Evolutionary conservation across 768 basidiomycete species (phyloP), one percentile per base, ranked within the genome.

Genomic region (Amanita phalloides): DNA sequence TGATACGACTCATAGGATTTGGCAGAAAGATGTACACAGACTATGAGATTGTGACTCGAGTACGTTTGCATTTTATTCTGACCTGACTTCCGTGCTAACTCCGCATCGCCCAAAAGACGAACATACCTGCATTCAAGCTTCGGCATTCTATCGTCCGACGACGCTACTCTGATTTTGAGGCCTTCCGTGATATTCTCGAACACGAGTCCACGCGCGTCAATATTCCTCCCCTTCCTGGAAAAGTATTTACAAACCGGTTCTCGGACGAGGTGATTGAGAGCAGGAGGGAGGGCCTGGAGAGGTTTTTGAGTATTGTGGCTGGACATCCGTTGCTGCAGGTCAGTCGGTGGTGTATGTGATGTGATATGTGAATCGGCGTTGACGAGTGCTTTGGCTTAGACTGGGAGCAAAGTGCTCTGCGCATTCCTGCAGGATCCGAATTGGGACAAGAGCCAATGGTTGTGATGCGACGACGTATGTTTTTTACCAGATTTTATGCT

Each of bases 11-110:
- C 8, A 7, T 38, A 92, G 93, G 93, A 28, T 92, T 94, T 61
- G 95, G 96, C 26, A 76, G 96, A 60, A 97, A 97, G 77, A 95
- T 95, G 94, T 99, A 90, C 69, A 99, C 96, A 38, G 95, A 98
- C 74, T 98, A 98, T 62, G 96, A 99, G 71, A 85, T 99, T 53
- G 86, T 97, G 42, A 96, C 92, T 78, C 93, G 93, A 81, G 94
- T 89, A 53, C 56, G 75, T 61, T 25, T 46, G 33, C 32, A 44
- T 30, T 0, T 49, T 2, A 20, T 28, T 23, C 28, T 43, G 33
- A 17, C 50, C 11, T 8, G 48, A 46, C 9, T 38, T 46, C 23
- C 21, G 7, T n/a, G 26, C 28, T 36, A n/a, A n/a, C 21, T 0
- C 2, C 51, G 7, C 30, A 39, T 48, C 28, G 10, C 13, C 20